These are phyloP conservation scores for Heritiera littoralis DNA, from an alignment of 345 rosid species.

Conservation along the genomic window DNA sequence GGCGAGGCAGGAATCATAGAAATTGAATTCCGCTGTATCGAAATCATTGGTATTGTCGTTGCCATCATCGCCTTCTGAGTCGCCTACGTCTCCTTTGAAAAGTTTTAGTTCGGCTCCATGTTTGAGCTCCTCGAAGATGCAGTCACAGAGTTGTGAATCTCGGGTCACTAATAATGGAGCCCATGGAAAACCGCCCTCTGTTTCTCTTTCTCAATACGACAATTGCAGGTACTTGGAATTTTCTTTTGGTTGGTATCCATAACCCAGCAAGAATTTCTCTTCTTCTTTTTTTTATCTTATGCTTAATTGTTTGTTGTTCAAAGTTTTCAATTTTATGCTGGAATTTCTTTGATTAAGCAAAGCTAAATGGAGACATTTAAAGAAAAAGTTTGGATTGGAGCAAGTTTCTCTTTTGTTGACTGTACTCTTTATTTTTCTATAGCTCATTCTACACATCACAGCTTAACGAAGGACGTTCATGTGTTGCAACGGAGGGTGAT, in stretches of 20 bases:
- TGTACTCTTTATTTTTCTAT: conserved; percentile 2
- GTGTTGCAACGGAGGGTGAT: conserved; percentile 58
- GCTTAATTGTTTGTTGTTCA: conserved; percentile 15
- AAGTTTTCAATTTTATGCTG: neutral
- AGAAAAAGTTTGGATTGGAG: too few relatives aligned
- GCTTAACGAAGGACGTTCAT: conserved; percentile 37
- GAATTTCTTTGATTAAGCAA: neutral
- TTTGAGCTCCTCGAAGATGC: too few relatives aligned
- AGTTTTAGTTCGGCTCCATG: too few relatives aligned
- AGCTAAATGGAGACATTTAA: neutral
- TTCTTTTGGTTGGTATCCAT: neutral
- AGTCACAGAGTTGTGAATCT: neutral
- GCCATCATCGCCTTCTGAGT: too few relatives aligned
- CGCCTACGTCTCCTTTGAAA: too few relatives aligned
- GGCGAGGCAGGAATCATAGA: conserved; percentile 6
- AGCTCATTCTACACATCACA: conserved; percentile 30
- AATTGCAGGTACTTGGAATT: conserved; percentile 34
- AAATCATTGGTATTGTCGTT: conserved; percentile 40
- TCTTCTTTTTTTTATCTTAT: neutral
- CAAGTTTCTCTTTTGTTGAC: too few relatives aligned
- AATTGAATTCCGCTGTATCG: conserved; percentile 31
- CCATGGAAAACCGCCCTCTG: conserved; percentile 26
- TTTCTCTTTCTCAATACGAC: conserved; percentile 31
- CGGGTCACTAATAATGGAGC: conserved; percentile 26
- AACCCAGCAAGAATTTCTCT: neutral